phyloP scores from a whole-genome alignment of 2,329 filamentous ascomycete species.

The Aspergillus sergii region DNA sequence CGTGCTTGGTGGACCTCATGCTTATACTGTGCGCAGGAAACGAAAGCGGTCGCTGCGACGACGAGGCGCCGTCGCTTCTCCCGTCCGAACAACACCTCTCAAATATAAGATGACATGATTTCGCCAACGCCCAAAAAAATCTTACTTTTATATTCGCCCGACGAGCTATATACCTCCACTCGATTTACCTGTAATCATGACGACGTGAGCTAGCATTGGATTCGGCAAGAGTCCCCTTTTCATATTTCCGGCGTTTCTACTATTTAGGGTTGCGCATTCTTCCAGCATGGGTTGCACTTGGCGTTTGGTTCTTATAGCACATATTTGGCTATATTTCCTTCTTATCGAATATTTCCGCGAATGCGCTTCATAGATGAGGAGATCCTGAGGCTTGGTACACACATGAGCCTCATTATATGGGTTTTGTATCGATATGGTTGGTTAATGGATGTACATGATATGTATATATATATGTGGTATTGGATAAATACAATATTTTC shows the following conservation, averaged over 20 bases:
- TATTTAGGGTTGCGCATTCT: not conserved
- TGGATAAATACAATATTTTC: not conserved
- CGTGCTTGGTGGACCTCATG: not conserved
- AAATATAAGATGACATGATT: slow-evolving; percentile 8
- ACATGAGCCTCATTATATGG: not conserved
- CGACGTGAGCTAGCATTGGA: slow-evolving; percentile 7
- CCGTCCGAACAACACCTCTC: slow-evolving; percentile 16
- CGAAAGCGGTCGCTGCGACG: slow-evolving; percentile 12
- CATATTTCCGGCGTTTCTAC: slow-evolving; percentile 15
- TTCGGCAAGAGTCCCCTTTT: slow-evolving; percentile 8
- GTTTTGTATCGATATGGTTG: slow-evolving; percentile 2
- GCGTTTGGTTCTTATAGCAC: slow-evolving; percentile 7
- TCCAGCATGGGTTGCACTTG: slow-evolving; percentile 8
- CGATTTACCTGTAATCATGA: slow-evolving; percentile 11
- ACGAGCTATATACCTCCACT: not conserved
- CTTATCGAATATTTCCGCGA: not conserved
- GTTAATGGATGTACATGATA: slow-evolving; percentile 1
- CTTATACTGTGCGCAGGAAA: slow-evolving; percentile 3
- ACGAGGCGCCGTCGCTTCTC: slow-evolving; percentile 6
- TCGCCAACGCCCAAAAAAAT: not conserved
- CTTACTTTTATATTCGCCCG: not conserved
- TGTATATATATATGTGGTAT: not conserved
- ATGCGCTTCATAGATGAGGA: not conserved
- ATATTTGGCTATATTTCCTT: not conserved
- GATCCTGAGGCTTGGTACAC: not conserved